These are phyloP conservation scores for Malassezia equina DNA, from an alignment of 1,284 basidiomycete species.

Conservation along the genomic window DNA sequence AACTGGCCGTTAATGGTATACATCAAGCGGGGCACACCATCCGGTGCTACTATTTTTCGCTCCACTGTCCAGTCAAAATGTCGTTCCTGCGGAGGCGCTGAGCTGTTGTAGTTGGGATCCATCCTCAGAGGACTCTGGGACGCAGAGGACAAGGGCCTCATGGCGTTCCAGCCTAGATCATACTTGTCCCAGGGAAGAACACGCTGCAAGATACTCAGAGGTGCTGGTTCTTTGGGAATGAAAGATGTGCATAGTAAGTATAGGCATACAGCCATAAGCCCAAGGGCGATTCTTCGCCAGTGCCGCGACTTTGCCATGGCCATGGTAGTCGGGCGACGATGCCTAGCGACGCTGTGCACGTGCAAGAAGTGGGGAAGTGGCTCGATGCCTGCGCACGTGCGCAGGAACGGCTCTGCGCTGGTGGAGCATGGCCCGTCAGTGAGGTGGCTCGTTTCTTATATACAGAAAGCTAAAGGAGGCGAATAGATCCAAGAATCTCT, in stretches of 20 bases:
- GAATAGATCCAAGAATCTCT: too few relatives aligned
- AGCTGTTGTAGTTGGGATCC: background rate
- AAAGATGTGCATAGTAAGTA: background rate
- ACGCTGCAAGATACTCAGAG: background rate
- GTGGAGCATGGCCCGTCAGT: too few relatives aligned
- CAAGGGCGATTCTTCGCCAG: background rate
- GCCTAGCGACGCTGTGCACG: background rate
- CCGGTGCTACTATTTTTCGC: conserved; percentile 22
- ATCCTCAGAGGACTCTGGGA: background rate
- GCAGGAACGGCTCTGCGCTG: too few relatives aligned
- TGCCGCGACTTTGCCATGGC: background rate
- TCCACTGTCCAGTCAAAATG: conserved; percentile 27
- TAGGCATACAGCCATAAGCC: background rate
- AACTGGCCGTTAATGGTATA: conserved; percentile 35
- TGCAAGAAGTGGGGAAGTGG: background rate
- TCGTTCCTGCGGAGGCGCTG: conserved; percentile 18
- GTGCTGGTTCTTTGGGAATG: background rate
- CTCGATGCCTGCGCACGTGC: background rate
- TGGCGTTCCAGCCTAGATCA: background rate
- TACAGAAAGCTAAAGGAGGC: too few relatives aligned
- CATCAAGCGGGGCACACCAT: conserved; percentile 27
- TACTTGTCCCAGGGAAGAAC: background rate
- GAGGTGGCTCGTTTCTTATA: too few relatives aligned
- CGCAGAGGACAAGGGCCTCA: background rate
- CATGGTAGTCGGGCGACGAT: background rate